Evolutionary conservation across 768 basidiomycete species (phyloP), one percentile per base, ranked within the genome.

Genomic region (Auricularia heimuer): DNA sequence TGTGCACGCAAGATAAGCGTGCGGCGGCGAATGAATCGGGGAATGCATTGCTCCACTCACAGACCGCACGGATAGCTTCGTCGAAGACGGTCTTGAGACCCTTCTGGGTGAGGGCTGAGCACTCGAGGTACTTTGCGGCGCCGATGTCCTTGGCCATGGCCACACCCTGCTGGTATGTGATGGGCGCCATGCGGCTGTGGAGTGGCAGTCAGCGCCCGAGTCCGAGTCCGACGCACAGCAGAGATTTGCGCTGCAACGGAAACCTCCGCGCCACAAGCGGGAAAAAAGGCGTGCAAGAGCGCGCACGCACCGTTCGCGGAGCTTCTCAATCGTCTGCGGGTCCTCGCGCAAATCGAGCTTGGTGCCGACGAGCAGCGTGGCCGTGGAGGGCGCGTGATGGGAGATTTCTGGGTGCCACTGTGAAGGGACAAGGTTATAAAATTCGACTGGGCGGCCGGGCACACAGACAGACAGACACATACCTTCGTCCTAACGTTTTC

Each of bases 401-500:
- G 90, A 88, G 73, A 98, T 97, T 77, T 98, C 96, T 62, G 95
- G 94, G 77, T 88, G 90, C 93, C 94, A 96, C 92, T 95, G 71
- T 29, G 36, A 14, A 14, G 33, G 4, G 44, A 4, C 47, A 21
- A 51, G 18, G 16, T 44, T 61, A 3, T 33, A n/a, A 16, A 16
- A 21, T 36, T 14, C 10, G 10, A 45, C 44, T 29, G 29, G 29
- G 29, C 29, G 29, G 29, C 29, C 29, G 29, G 29, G 29, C 44
- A 29, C 63, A 18, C 35, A 24, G 21, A 11, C 34, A 33, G 12
- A 42, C n/a, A 16, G 16, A 11, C 12, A 74, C 86, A 62, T 71
- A 91, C 96, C 84, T 98, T 98, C 68, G 94, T 97, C 77, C 90
- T 86, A 68, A 98, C 96, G 81, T 99, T 99, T 78, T 99, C 96